phyloP scores from a whole-genome alignment of 345 rosid species.

The Conringia planisiliqua region DNA sequence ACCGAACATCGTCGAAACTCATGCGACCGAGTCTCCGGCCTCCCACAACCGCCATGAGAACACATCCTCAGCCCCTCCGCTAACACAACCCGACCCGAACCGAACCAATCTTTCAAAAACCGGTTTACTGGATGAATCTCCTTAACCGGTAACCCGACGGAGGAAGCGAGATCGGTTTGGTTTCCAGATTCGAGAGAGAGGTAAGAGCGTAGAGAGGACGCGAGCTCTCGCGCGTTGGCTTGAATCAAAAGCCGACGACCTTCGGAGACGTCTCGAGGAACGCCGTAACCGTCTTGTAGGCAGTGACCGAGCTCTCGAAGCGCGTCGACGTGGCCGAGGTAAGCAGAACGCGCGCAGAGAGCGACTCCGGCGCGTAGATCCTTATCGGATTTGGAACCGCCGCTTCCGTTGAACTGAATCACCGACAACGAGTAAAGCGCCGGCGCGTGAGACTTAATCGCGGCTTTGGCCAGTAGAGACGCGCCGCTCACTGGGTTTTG shows the following conservation, averaged over 20 bases:
- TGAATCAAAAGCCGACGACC: conserved; percentile 59
- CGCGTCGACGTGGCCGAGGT: conserved; percentile 56
- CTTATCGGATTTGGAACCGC: conserved; percentile 49
- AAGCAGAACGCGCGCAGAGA: conserved; percentile 61
- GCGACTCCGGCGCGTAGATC: conserved; percentile 62
- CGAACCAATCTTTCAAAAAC: conserved; percentile 61
- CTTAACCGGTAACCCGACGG: conserved; percentile 23
- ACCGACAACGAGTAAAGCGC: conserved; percentile 61
- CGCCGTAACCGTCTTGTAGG: conserved; percentile 71
- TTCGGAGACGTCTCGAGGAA: conserved; percentile 37
- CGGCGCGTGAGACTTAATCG: conserved; percentile 51
- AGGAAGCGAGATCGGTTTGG: background rate
- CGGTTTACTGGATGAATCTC: conserved; percentile 54
- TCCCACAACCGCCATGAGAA: conserved; percentile 56
- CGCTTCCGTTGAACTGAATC: conserved; percentile 76
- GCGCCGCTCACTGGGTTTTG: conserved; percentile 47
- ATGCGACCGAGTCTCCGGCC: conserved; percentile 78
- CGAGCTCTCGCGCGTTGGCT: conserved; percentile 60
- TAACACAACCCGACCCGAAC: conserved; percentile 26
- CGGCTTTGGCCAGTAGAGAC: conserved; percentile 66
- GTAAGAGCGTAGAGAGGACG: conserved; percentile 31
- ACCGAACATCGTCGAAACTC: conserved; percentile 89
- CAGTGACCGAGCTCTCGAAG: conserved; percentile 71
- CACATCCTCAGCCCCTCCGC: conserved; percentile 39
- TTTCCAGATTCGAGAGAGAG: background rate